Evolutionary conservation across 1,284 basidiomycete species (phyloP).

Genomic region (Apiotrichum siamense): DNA sequence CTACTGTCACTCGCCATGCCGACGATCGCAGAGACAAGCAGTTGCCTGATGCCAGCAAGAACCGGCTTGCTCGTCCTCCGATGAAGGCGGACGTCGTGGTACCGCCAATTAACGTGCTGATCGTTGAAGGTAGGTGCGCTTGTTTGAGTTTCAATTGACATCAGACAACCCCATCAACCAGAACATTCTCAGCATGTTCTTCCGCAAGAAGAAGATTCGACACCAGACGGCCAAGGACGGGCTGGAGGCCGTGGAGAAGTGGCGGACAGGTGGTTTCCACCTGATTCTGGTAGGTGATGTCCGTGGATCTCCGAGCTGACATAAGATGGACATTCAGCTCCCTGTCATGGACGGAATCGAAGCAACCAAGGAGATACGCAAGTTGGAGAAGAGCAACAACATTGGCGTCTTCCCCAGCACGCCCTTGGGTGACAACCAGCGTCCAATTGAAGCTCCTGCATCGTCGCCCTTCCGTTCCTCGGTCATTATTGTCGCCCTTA

Average conservation of each 20-base stretch:
- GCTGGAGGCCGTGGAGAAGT: slow-evolving; percentile 91
- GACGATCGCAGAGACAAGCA: not conserved
- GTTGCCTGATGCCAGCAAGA: slow-evolving; percentile 3
- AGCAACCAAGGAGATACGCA: slow-evolving; percentile 92
- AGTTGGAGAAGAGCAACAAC: slow-evolving; percentile 66
- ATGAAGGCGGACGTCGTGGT: slow-evolving; percentile 55
- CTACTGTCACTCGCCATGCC: slow-evolving; percentile 7
- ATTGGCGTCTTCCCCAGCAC: slow-evolving; percentile 64
- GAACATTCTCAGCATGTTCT: slow-evolving; percentile 89
- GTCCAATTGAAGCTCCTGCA: slow-evolving; percentile 14
- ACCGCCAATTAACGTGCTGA: slow-evolving; percentile 90
- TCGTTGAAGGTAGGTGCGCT: slow-evolving; percentile 73
- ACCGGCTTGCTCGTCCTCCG: not conserved
- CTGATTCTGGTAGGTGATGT: slow-evolving; percentile 71
- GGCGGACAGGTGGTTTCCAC: slow-evolving; percentile 90
- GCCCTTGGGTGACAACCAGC: slow-evolving; percentile 55
- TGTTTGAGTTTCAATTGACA: not conserved
- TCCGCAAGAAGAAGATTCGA: slow-evolving; percentile 93
- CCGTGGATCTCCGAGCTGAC: not conserved
- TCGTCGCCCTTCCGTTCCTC: slow-evolving; percentile 74
- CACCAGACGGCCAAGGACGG: slow-evolving; percentile 94
- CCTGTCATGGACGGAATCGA: slow-evolving; percentile 98
- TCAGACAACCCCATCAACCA: slow-evolving; percentile 98
- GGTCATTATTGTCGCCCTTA: slow-evolving; percentile 97
- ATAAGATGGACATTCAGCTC: slow-evolving; percentile 98